Base-by-base conservation (phyloP, 225 moss, liverwort and hornwort species). In the Ulota crispa region DNA sequence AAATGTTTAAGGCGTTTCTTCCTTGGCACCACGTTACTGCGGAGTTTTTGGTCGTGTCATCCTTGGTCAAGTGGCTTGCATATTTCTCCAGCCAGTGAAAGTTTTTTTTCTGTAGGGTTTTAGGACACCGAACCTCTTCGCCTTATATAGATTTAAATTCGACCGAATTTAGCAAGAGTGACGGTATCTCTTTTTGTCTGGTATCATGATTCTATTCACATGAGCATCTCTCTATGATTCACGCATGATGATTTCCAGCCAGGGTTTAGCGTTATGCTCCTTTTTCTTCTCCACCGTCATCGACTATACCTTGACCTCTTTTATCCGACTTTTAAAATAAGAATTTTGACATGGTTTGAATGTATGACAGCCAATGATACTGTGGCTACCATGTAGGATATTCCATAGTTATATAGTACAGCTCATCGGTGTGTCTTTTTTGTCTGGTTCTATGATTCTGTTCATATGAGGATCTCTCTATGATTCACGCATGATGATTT, bases 101-200 rank as follows among this genome's bases (percentile, higher is more conserved):
- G 39, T 19, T 26, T 32, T 42, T 45, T 34, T n/a, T n/a, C n/a
- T 50, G 8, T 83, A 83, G 85, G 85, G 85, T 85, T 88, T 85
- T 80, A 74, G 88, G 52, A 55, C 4, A 55, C 4, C 14, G 24
- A 72, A 69, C 1, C 30, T 32, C 24, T 73, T 68, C 16, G 28
- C 28, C 68, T 37, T 36, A 5, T 2, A 32, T 32, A 36, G 9
- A 39, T 34, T 3, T 34, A 5, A 62, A 68, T 68, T 83, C 2
- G 27, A 47, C 53, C 73, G 53, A 52, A 41, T 64, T 76, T 59
- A 14, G 57, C 41, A 41, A 27, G 37, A 24, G 61, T 28, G 70
- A 42, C 39, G 30, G 10, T 55, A 2, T 32, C 7, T 50, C 34
- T 56, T 75, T 18, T 32, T 7, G 4, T 53, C 4, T 36, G 53